Evolutionary conservation across 805 yeast species (phyloP).

Genomic region (Kodamaea sagamina): DNA sequence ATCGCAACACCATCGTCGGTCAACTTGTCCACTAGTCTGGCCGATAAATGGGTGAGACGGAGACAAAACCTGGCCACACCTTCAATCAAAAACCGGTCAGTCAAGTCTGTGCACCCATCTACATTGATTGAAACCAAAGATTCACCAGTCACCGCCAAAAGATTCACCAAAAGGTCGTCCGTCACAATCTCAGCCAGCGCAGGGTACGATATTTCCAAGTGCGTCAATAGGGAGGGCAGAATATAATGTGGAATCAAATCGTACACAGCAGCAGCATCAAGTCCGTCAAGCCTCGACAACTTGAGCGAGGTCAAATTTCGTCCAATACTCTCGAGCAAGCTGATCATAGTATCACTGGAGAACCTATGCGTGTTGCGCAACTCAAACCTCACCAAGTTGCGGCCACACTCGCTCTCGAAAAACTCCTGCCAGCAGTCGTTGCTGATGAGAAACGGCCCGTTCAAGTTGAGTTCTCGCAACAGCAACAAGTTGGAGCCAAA

Average conservation of each 20-base stretch:
- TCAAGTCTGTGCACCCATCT: constrained; percentile 72
- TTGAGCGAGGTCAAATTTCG: constrained; percentile 55
- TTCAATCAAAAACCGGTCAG: constrained; percentile 60
- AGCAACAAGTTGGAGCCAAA: constrained; percentile 56
- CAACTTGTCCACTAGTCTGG: constrained; percentile 60
- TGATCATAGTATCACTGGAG: constrained; percentile 60
- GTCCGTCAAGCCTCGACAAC: constrained; percentile 71
- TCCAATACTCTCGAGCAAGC: constrained; percentile 61
- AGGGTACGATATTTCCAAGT: constrained; percentile 71
- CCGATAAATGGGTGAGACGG: constrained; percentile 56
- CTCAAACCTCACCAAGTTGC: constrained; percentile 57
- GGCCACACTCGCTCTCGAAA: constrained; percentile 55
- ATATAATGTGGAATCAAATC: constrained; percentile 67
- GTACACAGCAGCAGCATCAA: constrained; percentile 57
- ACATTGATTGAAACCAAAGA: constrained; percentile 58
- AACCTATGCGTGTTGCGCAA: constrained; percentile 84
- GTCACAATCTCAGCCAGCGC: constrained; percentile 61
- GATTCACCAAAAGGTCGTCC: constrained; percentile 64
- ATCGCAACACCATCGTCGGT: constrained; percentile 66
- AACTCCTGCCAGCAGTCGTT: constrained; percentile 76
- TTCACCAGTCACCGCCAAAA: constrained; percentile 63
- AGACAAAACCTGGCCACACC: constrained; percentile 63
- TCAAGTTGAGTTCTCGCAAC: constrained; percentile 60
- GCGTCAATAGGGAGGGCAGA: constrained; percentile 39
- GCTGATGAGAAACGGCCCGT: constrained; percentile 88